Conservation (phyloP, 2,329 filamentous ascomycete genomes). For the Ophiostoma himal-ulmi region DNA sequence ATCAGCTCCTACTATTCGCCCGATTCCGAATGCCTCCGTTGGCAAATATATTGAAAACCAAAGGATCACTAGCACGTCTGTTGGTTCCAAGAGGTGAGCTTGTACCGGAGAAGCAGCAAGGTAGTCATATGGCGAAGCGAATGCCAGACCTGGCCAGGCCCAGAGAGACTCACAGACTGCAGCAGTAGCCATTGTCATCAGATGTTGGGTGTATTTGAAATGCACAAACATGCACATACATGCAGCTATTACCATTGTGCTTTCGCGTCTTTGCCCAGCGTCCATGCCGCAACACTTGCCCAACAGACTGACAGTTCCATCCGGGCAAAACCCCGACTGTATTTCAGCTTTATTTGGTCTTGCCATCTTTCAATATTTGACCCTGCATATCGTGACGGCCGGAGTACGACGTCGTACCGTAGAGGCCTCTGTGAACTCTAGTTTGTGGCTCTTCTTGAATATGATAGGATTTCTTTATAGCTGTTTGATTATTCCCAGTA, state of each 20-base stretch:
- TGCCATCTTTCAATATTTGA: neutral
- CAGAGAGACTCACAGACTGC: neutral
- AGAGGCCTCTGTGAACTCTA: too few relatives aligned
- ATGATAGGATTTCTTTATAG: too few relatives aligned
- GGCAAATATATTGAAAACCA: neutral
- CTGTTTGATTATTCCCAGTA: neutral
- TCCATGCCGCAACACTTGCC: too few relatives aligned
- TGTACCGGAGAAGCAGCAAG: neutral
- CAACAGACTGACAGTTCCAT: too few relatives aligned
- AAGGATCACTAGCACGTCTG: neutral
- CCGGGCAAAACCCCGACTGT: neutral
- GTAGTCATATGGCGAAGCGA: neutral
- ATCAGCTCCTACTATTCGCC: too few relatives aligned
- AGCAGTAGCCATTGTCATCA: too few relatives aligned
- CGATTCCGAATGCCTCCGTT: neutral
- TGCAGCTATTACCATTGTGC: neutral
- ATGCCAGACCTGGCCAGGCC: neutral
- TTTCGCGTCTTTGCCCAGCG: neutral
- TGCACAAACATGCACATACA: neutral
- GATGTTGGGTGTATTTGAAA: neutral
- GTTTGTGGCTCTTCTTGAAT: too few relatives aligned
- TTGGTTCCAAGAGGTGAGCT: neutral
- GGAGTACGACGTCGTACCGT: neutral
- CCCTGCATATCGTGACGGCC: neutral
- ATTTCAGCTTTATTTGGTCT: too few relatives aligned